Percentiles rank a stretch among this genome's conserved stretches.
Evolutionary conservation across 2,329 filamentous ascomycete genomes (phyloP).

Genomic region (Alternaria sp.): DNA sequence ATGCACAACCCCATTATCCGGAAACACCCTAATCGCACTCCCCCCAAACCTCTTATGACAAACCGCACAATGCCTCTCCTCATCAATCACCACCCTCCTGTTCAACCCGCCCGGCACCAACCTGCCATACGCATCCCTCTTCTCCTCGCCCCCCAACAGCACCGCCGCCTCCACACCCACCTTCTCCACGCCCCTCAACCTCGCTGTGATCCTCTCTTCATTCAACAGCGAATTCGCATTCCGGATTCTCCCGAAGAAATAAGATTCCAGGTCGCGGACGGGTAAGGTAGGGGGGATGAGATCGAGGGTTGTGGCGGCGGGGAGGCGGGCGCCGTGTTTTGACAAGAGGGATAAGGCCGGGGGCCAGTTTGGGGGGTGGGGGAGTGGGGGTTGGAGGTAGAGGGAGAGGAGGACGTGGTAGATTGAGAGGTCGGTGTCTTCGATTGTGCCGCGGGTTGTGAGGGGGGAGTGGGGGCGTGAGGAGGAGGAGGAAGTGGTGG

Average conservation of each 20-base stretch:
- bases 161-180: conserved; percentile 77
- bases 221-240: conserved; percentile 83
- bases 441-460: conserved; percentile 48
- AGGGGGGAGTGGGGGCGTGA: conserved; percentile 38
- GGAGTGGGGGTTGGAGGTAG: conserved; percentile 81
- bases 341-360: conserved; percentile 89
- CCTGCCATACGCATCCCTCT: conserved; percentile 60
- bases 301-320: conserved; percentile 82
- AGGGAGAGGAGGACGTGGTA: conserved; percentile 90
- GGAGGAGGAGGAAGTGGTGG: conserved; percentile 16
- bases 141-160: conserved; percentile 72
- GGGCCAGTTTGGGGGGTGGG: conserved; percentile 73
- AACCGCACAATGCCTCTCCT: conserved; percentile 88
- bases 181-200: conserved; percentile 78
- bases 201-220: conserved; percentile 77
- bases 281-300: conserved; percentile 84
- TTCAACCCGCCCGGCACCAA: conserved; percentile 62
- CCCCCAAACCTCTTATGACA: conserved; percentile 93
- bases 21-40: conserved; percentile 88
- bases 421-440: conserved; percentile 73
- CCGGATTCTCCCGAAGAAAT: conserved; percentile 90
- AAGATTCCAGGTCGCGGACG: conserved; percentile 80
- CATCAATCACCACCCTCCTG: conserved; percentile 77
- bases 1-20: conserved; percentile 65
- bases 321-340: conserved; percentile 88